These are phyloP conservation scores for Cryphonectria parasitica DNA, from an alignment of 2,329 filamentous ascomycete species.

Conservation along the genomic window DNA sequence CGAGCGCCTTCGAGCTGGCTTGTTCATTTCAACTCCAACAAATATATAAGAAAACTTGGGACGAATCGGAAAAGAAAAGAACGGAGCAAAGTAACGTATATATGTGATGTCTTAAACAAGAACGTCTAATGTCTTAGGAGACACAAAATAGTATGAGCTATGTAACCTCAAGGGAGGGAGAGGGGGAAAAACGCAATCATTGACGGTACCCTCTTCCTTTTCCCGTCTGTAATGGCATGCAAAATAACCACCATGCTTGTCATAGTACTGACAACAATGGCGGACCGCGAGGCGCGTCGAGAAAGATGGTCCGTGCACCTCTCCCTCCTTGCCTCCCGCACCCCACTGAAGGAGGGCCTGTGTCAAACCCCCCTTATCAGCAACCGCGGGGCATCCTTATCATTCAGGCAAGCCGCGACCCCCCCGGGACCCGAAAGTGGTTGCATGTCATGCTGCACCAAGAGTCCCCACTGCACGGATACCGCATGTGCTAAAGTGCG, in stretches of 20 bases:
- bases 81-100: background rate
- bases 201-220: background rate
- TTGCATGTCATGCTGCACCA: slow-evolving; percentile 13
- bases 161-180: background rate
- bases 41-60: background rate
- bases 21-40: slow-evolving; percentile 26
- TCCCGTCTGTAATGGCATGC: background rate
- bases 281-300: slow-evolving; percentile 2
- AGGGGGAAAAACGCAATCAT: background rate
- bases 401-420: background rate
- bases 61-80: background rate
- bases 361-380: slow-evolving; percentile 13
- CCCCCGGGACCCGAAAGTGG: slow-evolving; percentile 14
- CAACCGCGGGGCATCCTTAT: slow-evolving; percentile 26
- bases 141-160: background rate
- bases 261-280: background rate
- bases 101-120: background rate
- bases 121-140: background rate
- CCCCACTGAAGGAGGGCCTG: background rate
- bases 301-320: background rate
- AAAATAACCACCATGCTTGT: background rate
- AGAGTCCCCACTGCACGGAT: background rate
- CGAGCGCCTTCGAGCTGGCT: slow-evolving; percentile 28
- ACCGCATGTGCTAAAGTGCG: background rate
- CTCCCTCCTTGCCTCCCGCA: background rate